Base-by-base conservation (phyloP, 768 basidiomycete species). In the Coprinellus aureogranulatus region DNA sequence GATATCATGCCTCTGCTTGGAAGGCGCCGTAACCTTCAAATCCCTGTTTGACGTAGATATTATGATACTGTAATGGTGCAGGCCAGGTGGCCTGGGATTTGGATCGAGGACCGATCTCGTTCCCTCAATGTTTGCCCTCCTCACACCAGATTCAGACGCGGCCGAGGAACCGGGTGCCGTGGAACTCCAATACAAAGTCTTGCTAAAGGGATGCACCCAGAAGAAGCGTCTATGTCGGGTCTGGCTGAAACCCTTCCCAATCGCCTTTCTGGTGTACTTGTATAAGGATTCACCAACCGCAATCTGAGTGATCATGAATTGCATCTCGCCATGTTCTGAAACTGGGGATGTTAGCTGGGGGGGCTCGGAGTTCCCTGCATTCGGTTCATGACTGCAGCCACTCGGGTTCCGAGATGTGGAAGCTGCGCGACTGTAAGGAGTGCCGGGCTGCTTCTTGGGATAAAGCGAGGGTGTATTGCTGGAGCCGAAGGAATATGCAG, bases 201-300 rank as follows among this genome's bases (percentile, higher is more conserved):
- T 93, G 41, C 95, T 98, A 70, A 98, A 99, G n/a, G 97, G 97
- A 72, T 98, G 96, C n/a, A 99, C 88, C 97, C 97, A 99, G 82
- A 98, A 97, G 85, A 94, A 99, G 37, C 97, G 81, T 70, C 86
- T 88, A 73, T 99, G 97, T 52, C 95, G 78, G 69, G 85, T 87
- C 70, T 93, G 89, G 22, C 92, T 92, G 68, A 94, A 83, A 12
- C 93, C 94, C 72, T 91, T 95, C 22, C 94, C 93, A 65, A 98
- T 85, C 18, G 90, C 75, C 57, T 85, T 83, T 51, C 96, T 82
- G 10, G 96, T 98, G 74, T 99, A 98, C 79, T 98, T 98, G 82
- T 91, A 92, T 75, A 99, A 72, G 74, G 94, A 98, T 78, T 98
- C 96, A 49, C 97, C 96, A 63, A 98, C 98, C 97, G 98, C 98